These are phyloP conservation scores for Tolypocladium album DNA, from an alignment of 2,329 filamentous ascomycete genomes.

Conservation along the genomic window DNA sequence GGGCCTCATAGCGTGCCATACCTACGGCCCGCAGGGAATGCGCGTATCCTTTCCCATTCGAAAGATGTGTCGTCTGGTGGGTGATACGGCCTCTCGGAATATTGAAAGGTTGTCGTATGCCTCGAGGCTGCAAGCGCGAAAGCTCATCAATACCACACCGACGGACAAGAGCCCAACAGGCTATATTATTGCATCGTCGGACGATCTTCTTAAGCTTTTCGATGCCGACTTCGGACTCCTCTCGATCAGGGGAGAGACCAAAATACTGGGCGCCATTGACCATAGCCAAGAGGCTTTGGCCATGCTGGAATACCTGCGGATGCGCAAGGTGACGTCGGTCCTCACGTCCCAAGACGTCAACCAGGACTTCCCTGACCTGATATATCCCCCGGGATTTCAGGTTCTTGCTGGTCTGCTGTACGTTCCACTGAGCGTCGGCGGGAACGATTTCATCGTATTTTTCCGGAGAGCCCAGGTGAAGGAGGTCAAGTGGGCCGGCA, in stretches of 20 bases:
- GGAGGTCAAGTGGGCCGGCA: slow-evolving; percentile 79
- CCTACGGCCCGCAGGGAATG: slow-evolving; percentile 69
- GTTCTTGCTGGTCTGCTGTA: slow-evolving; percentile 69
- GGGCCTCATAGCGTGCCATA: slow-evolving; percentile 81
- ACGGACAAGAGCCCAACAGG: slow-evolving; percentile 75
- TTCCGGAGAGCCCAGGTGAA: slow-evolving; percentile 69
- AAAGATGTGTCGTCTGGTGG: slow-evolving; percentile 83
- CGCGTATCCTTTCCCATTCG: slow-evolving; percentile 85
- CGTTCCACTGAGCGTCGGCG: slow-evolving; percentile 66
- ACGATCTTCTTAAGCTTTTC: slow-evolving; percentile 74
- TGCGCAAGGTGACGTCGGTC: slow-evolving; percentile 65
- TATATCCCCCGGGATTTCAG: slow-evolving; percentile 69
- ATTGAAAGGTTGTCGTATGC: slow-evolving; percentile 83
- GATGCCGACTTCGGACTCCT: slow-evolving; percentile 79
- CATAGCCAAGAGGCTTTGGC: slow-evolving; percentile 75
- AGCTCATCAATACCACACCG: slow-evolving; percentile 77
- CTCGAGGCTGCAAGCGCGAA: slow-evolving; percentile 72
- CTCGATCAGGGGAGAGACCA: slow-evolving; percentile 81
- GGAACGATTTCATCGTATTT: slow-evolving; percentile 81
- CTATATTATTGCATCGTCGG: slow-evolving; percentile 82
- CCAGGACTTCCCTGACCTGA: slow-evolving; percentile 70
- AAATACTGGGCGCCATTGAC: slow-evolving; percentile 65
- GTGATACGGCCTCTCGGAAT: slow-evolving; percentile 76
- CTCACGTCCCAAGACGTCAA: slow-evolving; percentile 66
- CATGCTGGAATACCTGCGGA: slow-evolving; percentile 72